phyloP scores from a whole-genome alignment of 306 rosid species.

The Arachis hypogaea region DNA sequence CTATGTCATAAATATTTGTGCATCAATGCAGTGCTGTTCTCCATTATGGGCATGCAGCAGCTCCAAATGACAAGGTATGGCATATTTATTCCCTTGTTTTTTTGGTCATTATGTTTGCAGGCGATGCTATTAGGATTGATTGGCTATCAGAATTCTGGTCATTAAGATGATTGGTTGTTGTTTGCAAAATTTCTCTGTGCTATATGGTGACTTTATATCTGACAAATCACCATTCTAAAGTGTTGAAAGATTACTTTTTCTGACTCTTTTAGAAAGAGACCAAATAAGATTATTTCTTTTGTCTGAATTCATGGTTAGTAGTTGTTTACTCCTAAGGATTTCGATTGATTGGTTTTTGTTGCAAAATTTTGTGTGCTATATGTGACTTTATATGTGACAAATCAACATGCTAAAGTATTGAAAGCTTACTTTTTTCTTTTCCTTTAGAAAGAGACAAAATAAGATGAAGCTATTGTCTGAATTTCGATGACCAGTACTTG shows the following conservation, averaged over 20 bases:
- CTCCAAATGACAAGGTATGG: conserved; percentile 89
- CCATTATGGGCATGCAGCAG: conserved; percentile 94
- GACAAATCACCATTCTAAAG: conserved; percentile 33
- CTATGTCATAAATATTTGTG: conserved; percentile 26
- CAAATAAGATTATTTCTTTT: conserved; percentile 26
- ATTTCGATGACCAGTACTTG: conserved; percentile 25
- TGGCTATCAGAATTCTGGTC: conserved; percentile 4
- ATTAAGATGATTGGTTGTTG: no score
- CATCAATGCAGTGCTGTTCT: conserved; percentile 78
- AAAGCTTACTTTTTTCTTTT: conserved; percentile 23
- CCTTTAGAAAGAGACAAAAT: conserved; percentile 16
- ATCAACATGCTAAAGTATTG: conserved; percentile 27
- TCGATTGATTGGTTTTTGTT: no score
- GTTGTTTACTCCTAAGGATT: conserved; percentile 5
- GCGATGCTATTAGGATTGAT: conserved; percentile 13
- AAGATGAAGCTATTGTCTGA: conserved; percentile 33
- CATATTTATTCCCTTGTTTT: conserved; percentile 14
- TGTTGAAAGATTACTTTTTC: conserved; percentile 13
- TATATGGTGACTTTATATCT: conserved; percentile 32
- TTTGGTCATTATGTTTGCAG: conserved; percentile 26
- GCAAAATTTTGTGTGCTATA: conserved; percentile 16
- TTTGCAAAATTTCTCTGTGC: neutral
- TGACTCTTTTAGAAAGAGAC: conserved; percentile 13
- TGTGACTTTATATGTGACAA: conserved; percentile 35
- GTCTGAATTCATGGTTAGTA: conserved; percentile 32